A percentile compares a stretch with the other conserved stretches of the same genome.
phyloP scores from a whole-genome alignment of 495 filamentous ascomycete genomes.

The Trichoderma reesei region DNA sequence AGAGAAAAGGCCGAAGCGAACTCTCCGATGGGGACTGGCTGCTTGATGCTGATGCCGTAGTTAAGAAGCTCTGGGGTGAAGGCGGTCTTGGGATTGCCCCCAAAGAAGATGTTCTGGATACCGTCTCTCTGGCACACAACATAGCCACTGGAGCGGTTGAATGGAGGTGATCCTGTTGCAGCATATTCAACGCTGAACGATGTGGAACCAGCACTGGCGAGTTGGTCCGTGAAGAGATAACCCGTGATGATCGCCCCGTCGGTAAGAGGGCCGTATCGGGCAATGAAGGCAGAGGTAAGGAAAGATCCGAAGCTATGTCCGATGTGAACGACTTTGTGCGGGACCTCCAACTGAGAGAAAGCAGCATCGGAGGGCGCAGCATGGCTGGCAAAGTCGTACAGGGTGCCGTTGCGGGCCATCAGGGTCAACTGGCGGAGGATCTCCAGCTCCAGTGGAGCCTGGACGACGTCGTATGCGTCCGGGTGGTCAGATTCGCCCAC shows the following conservation, averaged over 20 bases:
- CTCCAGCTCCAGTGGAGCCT: constrained; percentile 28
- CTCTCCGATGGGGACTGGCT: constrained; percentile 21
- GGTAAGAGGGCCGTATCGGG: constrained; percentile 16
- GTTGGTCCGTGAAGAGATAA: constrained; percentile 15
- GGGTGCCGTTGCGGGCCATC: constrained; percentile 19
- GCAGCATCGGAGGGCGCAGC: constrained; percentile 8
- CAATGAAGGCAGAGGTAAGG: constrained; percentile 20
- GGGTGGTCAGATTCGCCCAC: constrained; percentile 26
- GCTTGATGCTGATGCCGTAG: constrained; percentile 20
- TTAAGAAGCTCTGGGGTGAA: constrained; percentile 19
- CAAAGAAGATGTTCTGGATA: constrained; percentile 20
- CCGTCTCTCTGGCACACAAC: constrained; percentile 15
- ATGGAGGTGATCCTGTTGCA: constrained; percentile 16
- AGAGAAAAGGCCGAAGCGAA: constrained; percentile 13
- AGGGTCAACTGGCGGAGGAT: constrained; percentile 26
- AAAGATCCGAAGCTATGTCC: constrained; percentile 30
- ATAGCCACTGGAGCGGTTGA: constrained; percentile 17
- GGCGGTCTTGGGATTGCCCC: constrained; percentile 14
- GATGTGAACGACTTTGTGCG: constrained; percentile 26
- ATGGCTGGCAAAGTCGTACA: constrained; percentile 13
- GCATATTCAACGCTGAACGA: constrained; percentile 20
- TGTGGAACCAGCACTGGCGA: constrained; percentile 11
- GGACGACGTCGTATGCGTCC: constrained; percentile 27
- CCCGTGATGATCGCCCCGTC: constrained; percentile 25
- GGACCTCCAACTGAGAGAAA: neutral